Percentiles rank a stretch among this genome's conserved stretches.
Conservation (phyloP, 352 stramenopile species). For the Phytophthora nicotianae region DNA sequence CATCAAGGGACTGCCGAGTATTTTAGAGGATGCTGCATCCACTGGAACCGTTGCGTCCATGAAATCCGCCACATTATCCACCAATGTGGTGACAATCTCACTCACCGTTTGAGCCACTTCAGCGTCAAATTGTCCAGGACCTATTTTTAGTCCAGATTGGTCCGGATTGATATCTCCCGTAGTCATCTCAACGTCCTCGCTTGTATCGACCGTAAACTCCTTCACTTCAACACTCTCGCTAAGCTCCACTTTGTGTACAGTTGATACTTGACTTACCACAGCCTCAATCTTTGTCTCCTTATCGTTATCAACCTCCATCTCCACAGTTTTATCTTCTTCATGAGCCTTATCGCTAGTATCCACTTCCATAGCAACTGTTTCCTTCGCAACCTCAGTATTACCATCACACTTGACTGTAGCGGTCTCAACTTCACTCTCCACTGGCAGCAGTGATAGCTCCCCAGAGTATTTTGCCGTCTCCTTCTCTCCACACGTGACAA, state of each 20-base stretch:
- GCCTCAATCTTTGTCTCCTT: neutral
- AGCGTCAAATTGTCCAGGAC: neutral
- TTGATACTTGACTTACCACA: neutral
- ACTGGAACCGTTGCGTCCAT: slow-evolving; percentile 15
- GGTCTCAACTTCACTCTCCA: neutral
- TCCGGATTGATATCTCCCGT: neutral
- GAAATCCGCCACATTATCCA: slow-evolving; percentile 24
- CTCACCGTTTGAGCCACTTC: slow-evolving; percentile 10
- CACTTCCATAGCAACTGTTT: slow-evolving; percentile 1
- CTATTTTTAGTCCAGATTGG: neutral
- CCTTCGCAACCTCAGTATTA: neutral
- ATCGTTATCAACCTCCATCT: slow-evolving; percentile 12
- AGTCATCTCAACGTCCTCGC: slow-evolving; percentile 16
- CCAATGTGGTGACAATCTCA: slow-evolving; percentile 16
- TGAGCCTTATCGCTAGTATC: neutral
- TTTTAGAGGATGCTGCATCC: slow-evolving; percentile 19
- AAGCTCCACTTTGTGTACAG: neutral
- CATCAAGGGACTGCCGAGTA: slow-evolving; percentile 16
- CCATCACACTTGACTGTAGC: neutral
- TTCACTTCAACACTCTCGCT: neutral
- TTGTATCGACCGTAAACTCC: neutral
- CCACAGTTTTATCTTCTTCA: neutral
- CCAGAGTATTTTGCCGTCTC: neutral
- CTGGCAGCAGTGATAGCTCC: neutral
- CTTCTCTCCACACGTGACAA: neutral